Evolutionary conservation across 169 alveolate genomes (phyloP).

Genomic region (Miamiensis avidus): DNA sequence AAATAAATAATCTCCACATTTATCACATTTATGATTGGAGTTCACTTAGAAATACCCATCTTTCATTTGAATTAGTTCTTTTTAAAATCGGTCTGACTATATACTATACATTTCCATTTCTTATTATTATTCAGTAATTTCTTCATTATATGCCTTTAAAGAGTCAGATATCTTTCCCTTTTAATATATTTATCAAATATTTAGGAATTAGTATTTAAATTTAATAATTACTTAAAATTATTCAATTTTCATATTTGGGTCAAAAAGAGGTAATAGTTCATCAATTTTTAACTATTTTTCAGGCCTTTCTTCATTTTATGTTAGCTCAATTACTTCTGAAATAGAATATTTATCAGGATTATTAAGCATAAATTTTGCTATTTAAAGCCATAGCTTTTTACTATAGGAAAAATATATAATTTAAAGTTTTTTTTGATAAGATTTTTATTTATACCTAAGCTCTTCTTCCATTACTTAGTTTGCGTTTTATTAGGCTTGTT

Average conservation of each 20-base stretch:
- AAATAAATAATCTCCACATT: not conserved
- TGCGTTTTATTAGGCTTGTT: not conserved
- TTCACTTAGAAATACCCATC: not conserved
- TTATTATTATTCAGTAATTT: not conserved
- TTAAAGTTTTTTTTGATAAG: no score
- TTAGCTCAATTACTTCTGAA: not conserved
- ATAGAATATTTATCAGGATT: not conserved
- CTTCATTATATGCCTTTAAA: not conserved
- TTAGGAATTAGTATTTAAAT: no score
- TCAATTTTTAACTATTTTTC: not conserved
- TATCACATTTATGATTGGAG: not conserved
- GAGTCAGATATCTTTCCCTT: not conserved
- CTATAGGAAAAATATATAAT: not conserved
- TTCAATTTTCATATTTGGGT: not conserved
- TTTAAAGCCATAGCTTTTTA: not conserved
- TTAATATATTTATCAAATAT: no score
- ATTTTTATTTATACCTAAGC: not conserved
- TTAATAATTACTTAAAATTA: not conserved
- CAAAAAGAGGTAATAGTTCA: not conserved
- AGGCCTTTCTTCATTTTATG: not conserved
- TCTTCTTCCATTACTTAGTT: not conserved
- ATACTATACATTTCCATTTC: not conserved
- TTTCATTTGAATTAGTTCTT: not conserved
- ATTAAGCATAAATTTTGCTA: not conserved
- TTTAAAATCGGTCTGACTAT: not conserved